Base-by-base conservation (phyloP, 805 yeast species). In the Candida coquimbonensis region DNA sequence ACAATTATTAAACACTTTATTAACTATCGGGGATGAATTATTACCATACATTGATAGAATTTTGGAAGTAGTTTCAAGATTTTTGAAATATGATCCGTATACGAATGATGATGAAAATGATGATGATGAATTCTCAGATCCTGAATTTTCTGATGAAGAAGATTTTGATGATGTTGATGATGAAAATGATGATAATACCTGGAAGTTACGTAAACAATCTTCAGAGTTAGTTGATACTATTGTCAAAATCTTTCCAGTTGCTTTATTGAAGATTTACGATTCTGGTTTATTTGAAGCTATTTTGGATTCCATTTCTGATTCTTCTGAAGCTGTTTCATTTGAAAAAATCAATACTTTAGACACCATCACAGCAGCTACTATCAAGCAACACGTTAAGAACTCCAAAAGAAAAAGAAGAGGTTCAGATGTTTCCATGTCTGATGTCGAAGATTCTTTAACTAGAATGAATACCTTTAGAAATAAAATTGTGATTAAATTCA, bases 151-250 rank as follows among this genome's bases (percentile, higher is more conserved):
- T 14, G 76, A 70, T 27, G 72, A 65, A n/a, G 71, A 56, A 41
- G 56, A 67, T 7, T 64, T 54, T n/a, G 69, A 59, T 12, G 66
- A 60, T 27, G 57, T 61, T 41, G 62, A 65, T 11, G 73, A 67
- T 41, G 71, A 66, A 17, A 62, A 60, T 47, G 78, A 75, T 33
- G 83, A 75, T 44, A 69, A 68, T 43, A 73, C 83, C 2, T 81
- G 90, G 84, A 81, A 77, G 51, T 62, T 85, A 17, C 67, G 93
- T 48, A 66, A 76, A 37, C 73, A 72, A 44, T 64, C 86, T 0
- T 68, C 77, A 7, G 64, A 63, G 29, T 55, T 80, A 32, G 54
- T 74, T 8, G 60, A 69, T 16, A 55, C 70, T 0, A 46, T 75
- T 13, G 62, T 74, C n/a, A 55, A 54, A 3, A 51, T 56, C 2